Evolutionary conservation across 2,329 filamentous ascomycete genomes (phyloP).

Genomic region (Aspergillus candidus): DNA sequence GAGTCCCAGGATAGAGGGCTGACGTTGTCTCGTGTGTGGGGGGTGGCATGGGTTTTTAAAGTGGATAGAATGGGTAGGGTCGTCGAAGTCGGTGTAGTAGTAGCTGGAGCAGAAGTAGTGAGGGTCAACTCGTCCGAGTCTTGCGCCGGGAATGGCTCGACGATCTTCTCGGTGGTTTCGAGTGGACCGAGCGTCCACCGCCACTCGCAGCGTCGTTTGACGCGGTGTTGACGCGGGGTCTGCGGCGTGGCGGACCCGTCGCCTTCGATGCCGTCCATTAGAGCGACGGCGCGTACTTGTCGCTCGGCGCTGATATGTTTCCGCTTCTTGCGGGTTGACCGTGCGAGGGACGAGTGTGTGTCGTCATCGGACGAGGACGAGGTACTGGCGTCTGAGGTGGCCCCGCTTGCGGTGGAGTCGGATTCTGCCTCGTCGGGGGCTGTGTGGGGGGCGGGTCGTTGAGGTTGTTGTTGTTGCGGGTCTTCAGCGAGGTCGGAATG

Average conservation of each 20-base stretch:
- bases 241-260: slow-evolving; percentile 42
- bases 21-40: too few relatives aligned
- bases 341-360: slow-evolving; percentile 21
- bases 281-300: slow-evolving; percentile 35
- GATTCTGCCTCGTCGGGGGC: slow-evolving; percentile 21
- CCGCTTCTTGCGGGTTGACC: slow-evolving; percentile 25
- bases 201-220: slow-evolving; percentile 52
- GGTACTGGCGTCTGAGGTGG: slow-evolving; percentile 24
- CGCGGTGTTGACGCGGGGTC: slow-evolving; percentile 49
- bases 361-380: slow-evolving; percentile 24
- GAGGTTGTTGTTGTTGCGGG: slow-evolving; percentile 5
- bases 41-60: too few relatives aligned
- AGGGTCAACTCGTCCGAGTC: not conserved
- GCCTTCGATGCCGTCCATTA: slow-evolving; percentile 40
- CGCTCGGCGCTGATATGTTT: slow-evolving; percentile 27
- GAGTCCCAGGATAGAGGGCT: too few relatives aligned
- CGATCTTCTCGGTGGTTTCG: slow-evolving; percentile 10
- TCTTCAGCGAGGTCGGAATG: slow-evolving; percentile 49
- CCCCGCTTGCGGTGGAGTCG: slow-evolving; percentile 23
- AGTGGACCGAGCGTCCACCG: slow-evolving; percentile 52
- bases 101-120: too few relatives aligned
- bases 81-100: too few relatives aligned
- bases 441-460: slow-evolving; percentile 4
- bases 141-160: slow-evolving; percentile 1
- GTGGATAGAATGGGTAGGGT: too few relatives aligned